Evolutionary conservation across 169 alveolate genomes (phyloP), one percentile per base, ranked within the genome.

Genomic region (Babesia caballi): DNA sequence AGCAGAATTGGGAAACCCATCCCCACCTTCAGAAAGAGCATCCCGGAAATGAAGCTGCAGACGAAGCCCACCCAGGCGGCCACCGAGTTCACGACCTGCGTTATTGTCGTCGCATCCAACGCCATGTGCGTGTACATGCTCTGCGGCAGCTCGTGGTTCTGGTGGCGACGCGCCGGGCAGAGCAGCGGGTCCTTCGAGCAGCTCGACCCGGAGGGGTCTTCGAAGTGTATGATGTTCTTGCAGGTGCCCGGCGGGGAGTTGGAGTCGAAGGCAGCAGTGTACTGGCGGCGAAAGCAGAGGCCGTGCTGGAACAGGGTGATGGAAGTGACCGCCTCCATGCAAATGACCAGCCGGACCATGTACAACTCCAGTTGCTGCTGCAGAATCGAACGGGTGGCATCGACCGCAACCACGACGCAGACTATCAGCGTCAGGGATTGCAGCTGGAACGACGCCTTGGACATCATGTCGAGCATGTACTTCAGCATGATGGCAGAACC

Each of bases 81-180:
- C 3, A 42, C 42, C 5, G 61, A 36, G 12, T 41, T 41, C 49
- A 69, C 56, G 12, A 15, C 23, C 27, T 12, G 4, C 23, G 69
- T 33, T 6, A 69, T 57, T 47, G 38, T 11, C 0, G 23, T 15
- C 8, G 69, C 51, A 57, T 69, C 82, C 5, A 51, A 4, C 9
- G 56, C 51, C 63, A 52, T 40, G 38, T 38, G 35, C 9, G 56
- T 57, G 30, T 52, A 69, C 38, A 69, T 69, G 23, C 56, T 69
- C 11, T 70, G 58, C 7, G 82, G 52, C 3, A 69, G 61, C 19
- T 69, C 70, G 9, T 42, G 60, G 42, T 69, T 53, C 23, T 69
- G 68, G 40, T 69, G 69, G 4, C 82, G 5, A 5, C 56, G 44
- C 5, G 82, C 82, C 0, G 67, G 82, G 27, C 82, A 69, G 4